Conservation (phyloP, 2,329 filamentous ascomycete species). For the Paracoccidioides brasiliensis region DNA sequence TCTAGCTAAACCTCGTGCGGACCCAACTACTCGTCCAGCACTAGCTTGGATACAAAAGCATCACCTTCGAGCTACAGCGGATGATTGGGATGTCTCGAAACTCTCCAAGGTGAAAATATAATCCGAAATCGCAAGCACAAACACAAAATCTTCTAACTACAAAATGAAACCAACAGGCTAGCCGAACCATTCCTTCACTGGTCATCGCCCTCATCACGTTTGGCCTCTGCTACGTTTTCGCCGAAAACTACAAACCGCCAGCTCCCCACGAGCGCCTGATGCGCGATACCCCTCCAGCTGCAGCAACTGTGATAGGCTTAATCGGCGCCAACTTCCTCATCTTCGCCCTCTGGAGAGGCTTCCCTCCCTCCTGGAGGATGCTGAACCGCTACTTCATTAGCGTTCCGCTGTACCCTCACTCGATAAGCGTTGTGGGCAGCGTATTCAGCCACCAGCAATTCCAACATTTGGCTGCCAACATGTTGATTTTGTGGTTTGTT, state of each 20-base stretch:
- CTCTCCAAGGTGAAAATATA: slow-evolving; percentile 22
- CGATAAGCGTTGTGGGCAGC: slow-evolving; percentile 40
- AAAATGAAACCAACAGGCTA: slow-evolving; percentile 17
- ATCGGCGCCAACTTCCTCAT: slow-evolving; percentile 38
- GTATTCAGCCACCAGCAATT: slow-evolving; percentile 45
- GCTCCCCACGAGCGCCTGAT: slow-evolving; percentile 35
- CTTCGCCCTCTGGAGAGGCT: slow-evolving; percentile 39
- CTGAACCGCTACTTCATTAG: slow-evolving; percentile 45
- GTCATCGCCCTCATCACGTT: slow-evolving; percentile 27
- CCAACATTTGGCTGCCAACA: slow-evolving; percentile 41
- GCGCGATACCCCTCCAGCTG: slow-evolving; percentile 37
- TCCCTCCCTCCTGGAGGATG: slow-evolving; percentile 41
- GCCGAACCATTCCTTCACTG: slow-evolving; percentile 36
- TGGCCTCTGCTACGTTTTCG: slow-evolving; percentile 32
- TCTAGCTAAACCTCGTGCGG: slow-evolving; percentile 27
- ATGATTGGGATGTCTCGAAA: slow-evolving; percentile 21
- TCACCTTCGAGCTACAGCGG: slow-evolving; percentile 25
- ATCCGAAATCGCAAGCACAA: slow-evolving; percentile 1
- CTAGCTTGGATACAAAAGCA: slow-evolving; percentile 33
- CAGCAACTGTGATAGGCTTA: slow-evolving; percentile 39
- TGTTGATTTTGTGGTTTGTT: slow-evolving; percentile 41
- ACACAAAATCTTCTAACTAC: background rate
- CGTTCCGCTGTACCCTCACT: slow-evolving; percentile 40
- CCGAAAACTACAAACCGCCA: slow-evolving; percentile 38
- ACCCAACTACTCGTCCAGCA: slow-evolving; percentile 26